Percentiles rank a stretch among this genome's conserved stretches.
These are phyloP conservation scores for Trichoderma erinaceum DNA, from an alignment of 495 filamentous ascomycete genomes.

Conservation along the genomic window DNA sequence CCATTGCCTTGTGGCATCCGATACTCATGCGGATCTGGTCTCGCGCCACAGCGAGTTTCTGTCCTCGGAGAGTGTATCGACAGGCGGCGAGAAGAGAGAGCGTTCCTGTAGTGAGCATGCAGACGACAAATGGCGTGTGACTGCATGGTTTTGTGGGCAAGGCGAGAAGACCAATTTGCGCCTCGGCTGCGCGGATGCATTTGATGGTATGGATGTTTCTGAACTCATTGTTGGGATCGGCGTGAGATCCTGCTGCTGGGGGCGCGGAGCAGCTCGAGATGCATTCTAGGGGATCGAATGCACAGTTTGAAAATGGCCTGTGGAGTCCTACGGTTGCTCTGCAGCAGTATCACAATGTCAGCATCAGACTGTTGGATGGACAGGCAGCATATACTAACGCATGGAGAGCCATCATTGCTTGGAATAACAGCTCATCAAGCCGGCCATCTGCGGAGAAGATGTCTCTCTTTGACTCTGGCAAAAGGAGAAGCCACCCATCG, in stretches of 20 bases:
- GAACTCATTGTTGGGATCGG: slow-evolving; percentile 16
- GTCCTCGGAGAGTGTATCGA: slow-evolving; percentile 39
- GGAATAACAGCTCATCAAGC: slow-evolving; percentile 64
- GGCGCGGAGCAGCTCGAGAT: slow-evolving; percentile 22
- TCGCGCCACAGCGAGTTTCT: slow-evolving; percentile 51
- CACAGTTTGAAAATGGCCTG: slow-evolving; percentile 31
- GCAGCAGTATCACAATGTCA: slow-evolving; percentile 37
- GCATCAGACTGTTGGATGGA: slow-evolving; percentile 46
- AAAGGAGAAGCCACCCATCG: slow-evolving; percentile 55
- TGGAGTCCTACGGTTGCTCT: slow-evolving; percentile 26
- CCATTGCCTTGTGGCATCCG: slow-evolving; percentile 54
- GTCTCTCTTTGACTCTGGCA: slow-evolving; percentile 53
- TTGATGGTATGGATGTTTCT: slow-evolving; percentile 48
- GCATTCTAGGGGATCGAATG: slow-evolving; percentile 4
- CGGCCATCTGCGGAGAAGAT: slow-evolving; percentile 47
- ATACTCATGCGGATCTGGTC: slow-evolving; percentile 55
- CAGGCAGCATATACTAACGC: slow-evolving; percentile 19
- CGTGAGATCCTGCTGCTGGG: slow-evolving; percentile 35
- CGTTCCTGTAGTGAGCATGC: slow-evolving; percentile 48
- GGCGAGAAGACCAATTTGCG: slow-evolving; percentile 52
- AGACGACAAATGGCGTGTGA: slow-evolving; percentile 63
- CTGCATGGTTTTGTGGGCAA: slow-evolving; percentile 51
- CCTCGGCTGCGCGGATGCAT: slow-evolving; percentile 54
- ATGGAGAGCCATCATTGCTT: slow-evolving; percentile 60
- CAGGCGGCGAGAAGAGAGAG: slow-evolving; percentile 19